Evolutionary conservation across 257 asterid species (phyloP).

Genomic region (Vinca minor): DNA sequence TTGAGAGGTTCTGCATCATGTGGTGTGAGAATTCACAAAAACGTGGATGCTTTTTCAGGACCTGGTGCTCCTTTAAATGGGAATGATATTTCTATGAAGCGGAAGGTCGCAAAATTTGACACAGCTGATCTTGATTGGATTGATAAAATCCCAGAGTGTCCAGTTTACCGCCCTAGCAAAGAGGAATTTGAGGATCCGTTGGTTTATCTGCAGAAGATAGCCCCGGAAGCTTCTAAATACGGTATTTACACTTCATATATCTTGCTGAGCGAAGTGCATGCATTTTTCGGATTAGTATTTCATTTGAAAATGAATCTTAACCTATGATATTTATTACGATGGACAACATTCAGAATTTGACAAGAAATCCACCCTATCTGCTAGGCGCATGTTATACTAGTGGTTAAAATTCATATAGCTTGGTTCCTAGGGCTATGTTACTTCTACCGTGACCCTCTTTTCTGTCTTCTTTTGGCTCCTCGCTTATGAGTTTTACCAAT

Average conservation of each 20-base stretch:
- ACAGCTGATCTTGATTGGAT: slow-evolving; percentile 73
- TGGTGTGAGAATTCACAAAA: slow-evolving; percentile 58
- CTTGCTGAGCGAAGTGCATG: slow-evolving; percentile 1
- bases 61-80: slow-evolving; percentile 37
- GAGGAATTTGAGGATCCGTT: slow-evolving; percentile 95
- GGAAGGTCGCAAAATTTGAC: slow-evolving; percentile 63
- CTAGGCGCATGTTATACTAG: not conserved
- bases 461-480: not conserved
- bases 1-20: slow-evolving; percentile 66
- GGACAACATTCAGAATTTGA: not conserved
- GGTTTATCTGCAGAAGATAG: slow-evolving; percentile 78
- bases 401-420: not conserved
- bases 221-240: slow-evolving; percentile 91
- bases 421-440: not conserved
- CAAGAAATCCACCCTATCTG: not conserved
- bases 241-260: slow-evolving; percentile 35
- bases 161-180: slow-evolving; percentile 66
- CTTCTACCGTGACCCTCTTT: not conserved
- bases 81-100: slow-evolving; percentile 52
- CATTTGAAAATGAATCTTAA: not conserved
- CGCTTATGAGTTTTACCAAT: not conserved
- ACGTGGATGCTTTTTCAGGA: slow-evolving; percentile 30
- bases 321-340: not conserved
- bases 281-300: not conserved
- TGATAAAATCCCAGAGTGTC: slow-evolving; percentile 74